Conservation (phyloP, 257 asterid genomes). For the Scutellaria minor region DNA sequence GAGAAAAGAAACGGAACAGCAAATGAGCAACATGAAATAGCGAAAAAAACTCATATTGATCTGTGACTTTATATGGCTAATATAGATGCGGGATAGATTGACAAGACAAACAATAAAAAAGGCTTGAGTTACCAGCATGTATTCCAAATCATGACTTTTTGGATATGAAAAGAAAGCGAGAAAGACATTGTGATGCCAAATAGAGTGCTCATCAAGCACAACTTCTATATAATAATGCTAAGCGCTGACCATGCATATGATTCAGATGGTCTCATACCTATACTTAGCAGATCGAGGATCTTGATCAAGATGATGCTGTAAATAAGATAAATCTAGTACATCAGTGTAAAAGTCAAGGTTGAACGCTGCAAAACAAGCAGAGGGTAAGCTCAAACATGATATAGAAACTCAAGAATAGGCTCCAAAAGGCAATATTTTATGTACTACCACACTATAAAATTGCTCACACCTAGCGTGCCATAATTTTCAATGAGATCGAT, state of each 20-base stretch:
- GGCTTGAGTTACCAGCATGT: background rate
- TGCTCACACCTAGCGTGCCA: conserved; percentile 77
- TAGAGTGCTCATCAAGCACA: background rate
- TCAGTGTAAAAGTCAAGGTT: conserved; percentile 98
- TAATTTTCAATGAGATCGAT: conserved; percentile 94
- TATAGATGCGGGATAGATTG: too few species aligned
- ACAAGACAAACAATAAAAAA: background rate
- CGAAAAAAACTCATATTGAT: background rate
- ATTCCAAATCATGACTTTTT: background rate
- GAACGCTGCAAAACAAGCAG: conserved; percentile 66
- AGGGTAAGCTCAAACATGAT: conserved; percentile 21
- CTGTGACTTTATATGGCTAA: background rate
- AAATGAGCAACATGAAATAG: conserved; percentile 5
- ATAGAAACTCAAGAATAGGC: conserved; percentile 23
- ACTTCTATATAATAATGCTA: background rate
- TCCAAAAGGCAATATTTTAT: conserved; percentile 24
- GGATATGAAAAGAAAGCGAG: conserved; percentile 9
- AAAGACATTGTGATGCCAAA: conserved; percentile 10
- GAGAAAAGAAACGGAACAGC: background rate
- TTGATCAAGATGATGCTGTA: conserved; percentile 80
- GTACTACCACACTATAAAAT: conserved; percentile 21
- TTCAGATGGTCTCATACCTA: conserved; percentile 50
- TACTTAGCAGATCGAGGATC: conserved; percentile 90
- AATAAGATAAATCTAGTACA: conserved; percentile 81
- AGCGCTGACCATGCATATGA: background rate